phyloP scores from a whole-genome alignment of 345 rosid genomes.

The Corchorus capsularis region DNA sequence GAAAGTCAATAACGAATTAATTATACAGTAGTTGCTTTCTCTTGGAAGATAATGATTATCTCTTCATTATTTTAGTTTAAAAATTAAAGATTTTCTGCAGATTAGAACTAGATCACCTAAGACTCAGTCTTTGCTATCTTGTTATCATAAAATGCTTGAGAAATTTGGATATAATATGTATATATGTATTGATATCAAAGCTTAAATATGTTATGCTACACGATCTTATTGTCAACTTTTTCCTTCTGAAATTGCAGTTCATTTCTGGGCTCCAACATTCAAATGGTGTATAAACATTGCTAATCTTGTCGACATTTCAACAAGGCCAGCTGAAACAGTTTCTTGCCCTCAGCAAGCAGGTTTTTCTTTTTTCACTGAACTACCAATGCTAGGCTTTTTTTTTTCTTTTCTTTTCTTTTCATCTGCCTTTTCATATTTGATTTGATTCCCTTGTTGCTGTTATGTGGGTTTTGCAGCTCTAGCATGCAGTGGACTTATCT shows the following conservation, averaged over 20 bases:
- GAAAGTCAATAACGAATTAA: not conserved
- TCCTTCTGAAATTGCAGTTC: constrained; percentile 12
- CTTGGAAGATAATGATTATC: not conserved
- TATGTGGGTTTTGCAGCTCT: constrained; percentile 25
- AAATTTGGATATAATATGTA: too few relatives aligned
- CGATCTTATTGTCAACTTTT: not conserved
- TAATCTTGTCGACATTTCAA: constrained; percentile 50
- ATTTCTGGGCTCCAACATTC: constrained; percentile 63
- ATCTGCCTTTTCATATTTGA: too few relatives aligned
- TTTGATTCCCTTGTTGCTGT: not conserved
- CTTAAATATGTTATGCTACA: too few relatives aligned
- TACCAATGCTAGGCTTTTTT: too few relatives aligned
- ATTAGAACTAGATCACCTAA: too few relatives aligned
- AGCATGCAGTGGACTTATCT: constrained; percentile 26
- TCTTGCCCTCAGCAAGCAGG: constrained; percentile 55
- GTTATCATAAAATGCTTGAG: too few relatives aligned
- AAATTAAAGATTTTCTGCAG: too few relatives aligned
- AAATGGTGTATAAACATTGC: constrained; percentile 59
- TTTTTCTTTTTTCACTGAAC: constrained; percentile 7
- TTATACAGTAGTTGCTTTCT: not conserved
- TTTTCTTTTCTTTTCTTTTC: too few relatives aligned
- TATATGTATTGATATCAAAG: too few relatives aligned
- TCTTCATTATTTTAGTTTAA: too few relatives aligned
- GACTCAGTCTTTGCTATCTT: too few relatives aligned
- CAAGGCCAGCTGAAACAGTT: constrained; percentile 52